Evolutionary conservation across 1,139 yeast species (phyloP).

Genomic region (Candida sanyaensis): DNA sequence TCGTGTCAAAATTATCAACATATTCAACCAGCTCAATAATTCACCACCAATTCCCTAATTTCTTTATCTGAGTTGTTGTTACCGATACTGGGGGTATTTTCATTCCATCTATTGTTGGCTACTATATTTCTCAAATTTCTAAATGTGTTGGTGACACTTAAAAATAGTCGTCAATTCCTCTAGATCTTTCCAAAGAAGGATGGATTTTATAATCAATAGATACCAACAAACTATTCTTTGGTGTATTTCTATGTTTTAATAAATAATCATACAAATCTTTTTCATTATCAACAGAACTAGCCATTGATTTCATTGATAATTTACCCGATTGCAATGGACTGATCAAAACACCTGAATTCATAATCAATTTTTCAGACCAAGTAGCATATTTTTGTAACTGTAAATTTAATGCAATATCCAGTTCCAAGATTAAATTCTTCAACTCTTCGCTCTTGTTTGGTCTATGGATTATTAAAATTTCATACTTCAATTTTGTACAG

Average conservation of each 20-base stretch:
- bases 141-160: slow-evolving; percentile 21
- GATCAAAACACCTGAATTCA: slow-evolving; percentile 83
- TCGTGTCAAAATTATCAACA: too few species aligned
- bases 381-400: slow-evolving; percentile 89
- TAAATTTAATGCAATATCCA: slow-evolving; percentile 85
- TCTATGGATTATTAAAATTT: slow-evolving; percentile 69
- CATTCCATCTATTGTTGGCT: slow-evolving; percentile 13
- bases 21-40: too few species aligned
- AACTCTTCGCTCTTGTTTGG: slow-evolving; percentile 76
- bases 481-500: slow-evolving; percentile 74
- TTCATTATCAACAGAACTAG: slow-evolving; percentile 79
- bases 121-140: slow-evolving; percentile 20
- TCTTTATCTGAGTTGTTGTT: neutral
- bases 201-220: slow-evolving; percentile 82
- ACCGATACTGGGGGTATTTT: slow-evolving; percentile 2
- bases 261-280: slow-evolving; percentile 76
- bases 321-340: slow-evolving; percentile 64
- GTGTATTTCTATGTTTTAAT: slow-evolving; percentile 43
- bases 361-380: slow-evolving; percentile 77
- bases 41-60: too few species aligned
- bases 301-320: slow-evolving; percentile 72
- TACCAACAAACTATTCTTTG: slow-evolving; percentile 35
- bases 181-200: slow-evolving; percentile 55
- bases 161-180: slow-evolving; percentile 39
- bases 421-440: slow-evolving; percentile 76